A percentile compares a stretch with the other conserved stretches of the same genome.
Conservation (phyloP, 805 yeast species). For the Candida silvicultrix region DNA sequence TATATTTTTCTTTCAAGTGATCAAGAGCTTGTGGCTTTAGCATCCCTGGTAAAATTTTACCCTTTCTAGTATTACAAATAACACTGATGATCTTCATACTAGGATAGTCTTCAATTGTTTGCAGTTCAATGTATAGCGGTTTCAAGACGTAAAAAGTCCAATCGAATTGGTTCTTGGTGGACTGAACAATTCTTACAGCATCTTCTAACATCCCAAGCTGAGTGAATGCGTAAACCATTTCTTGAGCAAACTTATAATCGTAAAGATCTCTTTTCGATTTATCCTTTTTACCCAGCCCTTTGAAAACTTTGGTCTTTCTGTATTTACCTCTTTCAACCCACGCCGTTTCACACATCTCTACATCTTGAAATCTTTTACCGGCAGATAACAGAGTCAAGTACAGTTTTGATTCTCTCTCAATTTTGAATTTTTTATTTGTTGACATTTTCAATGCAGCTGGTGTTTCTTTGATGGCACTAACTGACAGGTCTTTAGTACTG, state of each 20-base stretch:
- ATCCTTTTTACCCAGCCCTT: constrained; percentile 24
- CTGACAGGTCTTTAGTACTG: constrained; percentile 3
- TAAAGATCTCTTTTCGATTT: constrained; percentile 29
- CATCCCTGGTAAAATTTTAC: neutral
- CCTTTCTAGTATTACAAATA: constrained; percentile 24
- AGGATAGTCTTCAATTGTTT: constrained; percentile 36
- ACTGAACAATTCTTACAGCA: constrained; percentile 60
- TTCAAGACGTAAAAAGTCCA: constrained; percentile 55
- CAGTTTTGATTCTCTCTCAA: constrained; percentile 14
- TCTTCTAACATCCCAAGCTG: constrained; percentile 53
- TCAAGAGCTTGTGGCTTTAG: neutral
- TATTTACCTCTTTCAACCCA: constrained; percentile 80
- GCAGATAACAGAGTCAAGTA: constrained; percentile 32
- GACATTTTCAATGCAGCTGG: constrained; percentile 10
- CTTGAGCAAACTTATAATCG: constrained; percentile 67
- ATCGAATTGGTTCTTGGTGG: constrained; percentile 60
- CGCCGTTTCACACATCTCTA: constrained; percentile 52
- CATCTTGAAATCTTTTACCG: constrained; percentile 48
- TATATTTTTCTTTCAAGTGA: neutral
- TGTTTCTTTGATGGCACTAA: constrained; percentile 4
- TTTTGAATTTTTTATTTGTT: constrained; percentile 4
- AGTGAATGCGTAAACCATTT: constrained; percentile 58
- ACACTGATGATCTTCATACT: constrained; percentile 24
- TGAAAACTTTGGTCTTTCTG: constrained; percentile 50
- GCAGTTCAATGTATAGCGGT: constrained; percentile 33